Conservation (phyloP, 768 basidiomycete species). For the Guyanaporus albipodus region DNA sequence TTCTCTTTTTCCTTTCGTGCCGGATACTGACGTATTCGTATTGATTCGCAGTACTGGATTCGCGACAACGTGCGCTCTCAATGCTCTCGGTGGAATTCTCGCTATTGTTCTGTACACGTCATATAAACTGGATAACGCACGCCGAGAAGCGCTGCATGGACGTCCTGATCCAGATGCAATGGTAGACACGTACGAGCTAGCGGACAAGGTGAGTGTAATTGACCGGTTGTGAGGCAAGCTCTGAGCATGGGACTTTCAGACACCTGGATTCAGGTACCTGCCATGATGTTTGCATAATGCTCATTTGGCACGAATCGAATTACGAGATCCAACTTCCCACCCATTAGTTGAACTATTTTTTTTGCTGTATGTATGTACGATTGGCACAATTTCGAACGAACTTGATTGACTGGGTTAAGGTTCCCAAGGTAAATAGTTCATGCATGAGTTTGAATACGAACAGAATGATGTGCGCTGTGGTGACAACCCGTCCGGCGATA, state of each 20-base stretch:
- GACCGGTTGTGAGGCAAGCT: not conserved
- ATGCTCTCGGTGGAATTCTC: conserved; percentile 12
- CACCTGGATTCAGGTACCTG: conserved; percentile 22
- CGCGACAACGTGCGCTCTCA: conserved; percentile 42
- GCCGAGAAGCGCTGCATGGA: conserved; percentile 51
- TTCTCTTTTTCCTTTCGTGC: not conserved
- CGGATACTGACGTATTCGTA: too few species aligned
- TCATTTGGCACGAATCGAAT: too few species aligned
- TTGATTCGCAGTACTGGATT: conserved; percentile 43
- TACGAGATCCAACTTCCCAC: too few species aligned
- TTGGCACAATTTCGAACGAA: too few species aligned
- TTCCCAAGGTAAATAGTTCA: too few species aligned
- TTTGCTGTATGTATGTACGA: too few species aligned
- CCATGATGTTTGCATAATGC: too few species aligned
- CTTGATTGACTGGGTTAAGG: too few species aligned
- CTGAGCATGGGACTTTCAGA: not conserved
- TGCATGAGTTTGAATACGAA: too few species aligned
- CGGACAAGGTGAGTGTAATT: conserved; percentile 50
- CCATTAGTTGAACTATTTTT: too few species aligned
- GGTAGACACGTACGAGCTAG: conserved; percentile 62
- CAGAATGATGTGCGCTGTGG: too few species aligned
- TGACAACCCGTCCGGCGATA: too few species aligned
- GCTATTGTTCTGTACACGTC: conserved; percentile 53
- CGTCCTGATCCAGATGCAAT: conserved; percentile 40
- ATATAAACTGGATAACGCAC: conserved; percentile 57